These are phyloP conservation scores for Iris pallida DNA, from an alignment of 116 monocot species.

Conservation along the genomic window DNA sequence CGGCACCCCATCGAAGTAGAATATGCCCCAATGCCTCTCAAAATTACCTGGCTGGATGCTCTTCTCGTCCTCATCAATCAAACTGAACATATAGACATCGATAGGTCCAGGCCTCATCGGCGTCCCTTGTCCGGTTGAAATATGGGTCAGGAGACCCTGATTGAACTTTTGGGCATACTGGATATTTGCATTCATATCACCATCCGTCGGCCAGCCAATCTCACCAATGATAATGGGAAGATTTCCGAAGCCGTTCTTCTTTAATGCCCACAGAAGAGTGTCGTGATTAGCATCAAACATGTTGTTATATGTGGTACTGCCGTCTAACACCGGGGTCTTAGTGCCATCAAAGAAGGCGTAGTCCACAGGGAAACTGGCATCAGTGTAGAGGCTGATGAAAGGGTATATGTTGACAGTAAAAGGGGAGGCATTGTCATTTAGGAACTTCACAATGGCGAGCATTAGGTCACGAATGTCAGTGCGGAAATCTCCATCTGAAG, in stretches of 20 bases:
- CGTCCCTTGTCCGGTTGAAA: constrained; percentile 34
- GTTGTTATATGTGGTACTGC: constrained; percentile 13
- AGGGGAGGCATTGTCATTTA: constrained; percentile 25
- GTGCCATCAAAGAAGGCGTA: constrained; percentile 36
- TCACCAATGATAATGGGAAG: constrained; percentile 23
- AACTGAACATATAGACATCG: constrained; percentile 70
- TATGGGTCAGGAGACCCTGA: constrained; percentile 27
- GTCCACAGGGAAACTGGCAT: constrained; percentile 29
- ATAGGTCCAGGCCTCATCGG: constrained; percentile 65
- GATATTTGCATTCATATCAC: constrained; percentile 21
- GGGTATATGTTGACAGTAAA: constrained; percentile 96
- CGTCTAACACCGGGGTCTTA: constrained; percentile 11
- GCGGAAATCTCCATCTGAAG: constrained; percentile 28
- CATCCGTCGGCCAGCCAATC: constrained; percentile 36
- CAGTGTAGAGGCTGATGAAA: constrained; percentile 78
- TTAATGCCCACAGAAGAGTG: constrained; percentile 33
- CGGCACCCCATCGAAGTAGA: constrained; percentile 52
- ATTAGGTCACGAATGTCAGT: constrained; percentile 23
- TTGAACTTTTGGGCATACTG: constrained; percentile 30
- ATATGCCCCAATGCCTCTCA: constrained; percentile 87
- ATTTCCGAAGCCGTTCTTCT: constrained; percentile 27
- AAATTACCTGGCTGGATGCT: constrained; percentile 88
- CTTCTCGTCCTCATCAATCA: constrained; percentile 81
- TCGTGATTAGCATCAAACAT: constrained; percentile 27
- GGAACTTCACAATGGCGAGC: constrained; percentile 30